A percentile compares a stretch with the other conserved stretches of the same genome.
phyloP scores from a whole-genome alignment of 1,139 yeast species.

The Debaryomyces subglobosus region DNA sequence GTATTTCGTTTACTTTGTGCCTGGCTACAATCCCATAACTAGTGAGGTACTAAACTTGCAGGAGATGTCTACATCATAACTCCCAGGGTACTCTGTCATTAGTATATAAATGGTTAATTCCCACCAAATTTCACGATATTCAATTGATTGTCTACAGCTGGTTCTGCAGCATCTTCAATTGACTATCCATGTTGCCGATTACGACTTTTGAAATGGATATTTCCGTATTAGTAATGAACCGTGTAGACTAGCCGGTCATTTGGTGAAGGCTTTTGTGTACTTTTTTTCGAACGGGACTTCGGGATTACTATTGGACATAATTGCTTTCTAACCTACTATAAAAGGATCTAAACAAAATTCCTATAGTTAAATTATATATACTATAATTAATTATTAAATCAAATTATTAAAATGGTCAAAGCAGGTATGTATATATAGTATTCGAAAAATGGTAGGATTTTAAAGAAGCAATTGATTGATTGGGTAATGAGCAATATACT shows the following conservation, averaged over 20 bases:
- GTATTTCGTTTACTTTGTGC: too few relatives aligned
- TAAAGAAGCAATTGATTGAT: conserved; percentile 4
- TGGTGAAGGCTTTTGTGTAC: neutral
- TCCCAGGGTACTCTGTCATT: neutral
- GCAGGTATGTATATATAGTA: conserved; percentile 32
- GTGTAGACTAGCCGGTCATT: conserved; percentile 1
- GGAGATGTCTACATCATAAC: neutral
- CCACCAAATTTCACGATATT: neutral
- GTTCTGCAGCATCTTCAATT: neutral
- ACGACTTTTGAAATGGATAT: neutral
- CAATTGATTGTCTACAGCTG: neutral
- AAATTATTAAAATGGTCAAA: conserved; percentile 31
- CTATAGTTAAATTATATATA: conserved; percentile 5
- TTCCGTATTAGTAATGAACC: conserved; percentile 1
- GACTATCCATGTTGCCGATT: neutral
- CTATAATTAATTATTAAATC: conserved; percentile 1
- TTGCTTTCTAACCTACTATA: conserved; percentile 3
- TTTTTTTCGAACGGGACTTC: conserved; percentile 3
- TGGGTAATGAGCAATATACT: conserved; percentile 4
- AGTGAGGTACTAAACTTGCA: neutral
- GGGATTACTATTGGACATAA: neutral
- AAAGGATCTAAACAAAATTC: neutral
- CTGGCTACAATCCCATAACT: neutral
- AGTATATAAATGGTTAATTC: neutral
- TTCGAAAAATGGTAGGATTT: neutral